Base-by-base conservation (phyloP, 164 flowering plant species). In the Chloranthus sessilifolius region DNA sequence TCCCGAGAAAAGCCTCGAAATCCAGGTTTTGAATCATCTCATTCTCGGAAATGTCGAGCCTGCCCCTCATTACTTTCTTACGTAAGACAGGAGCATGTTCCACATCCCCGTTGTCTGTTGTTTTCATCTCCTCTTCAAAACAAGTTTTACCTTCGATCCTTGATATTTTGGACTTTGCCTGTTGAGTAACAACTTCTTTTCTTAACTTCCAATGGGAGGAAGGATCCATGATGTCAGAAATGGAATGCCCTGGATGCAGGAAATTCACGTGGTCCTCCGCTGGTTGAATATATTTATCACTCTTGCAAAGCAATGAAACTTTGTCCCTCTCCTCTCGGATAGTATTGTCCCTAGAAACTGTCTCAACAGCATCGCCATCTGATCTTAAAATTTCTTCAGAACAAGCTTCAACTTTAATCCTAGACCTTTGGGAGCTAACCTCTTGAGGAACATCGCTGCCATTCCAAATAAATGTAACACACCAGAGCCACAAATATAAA, bases 401-500 rank as follows among this genome's bases (percentile, higher is more conserved):
- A 41, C 37, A 37, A 7, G 1, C 33, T 38, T 63, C 37, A 39
- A 41, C 47, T 28, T 47, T 23, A n/a, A 19, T 52, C 27, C 50
- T 48, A 24, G 52, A 20, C 31, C 33, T 38, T 56, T 34, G 60
- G 22, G 48, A 24, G 52, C 52, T 43, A 17, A 23, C 26, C 44
- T 47, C 65, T 29, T 43, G 49, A 14, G 59, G 33, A 59, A 42
- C 44, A 21, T 52, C 45, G 26, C 74, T 68, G 71, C 48, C 60
- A 29, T 52, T 11, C 10, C 42, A 61, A 15, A 21, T 11, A 60
- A 9, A 51, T 1, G 21, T 20, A 14, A 35, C 23, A 31, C 28
- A 49, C 3, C 22, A 46, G n/a, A n/a, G n/a, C n/a, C 26, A n/a
- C n/a, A n/a, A n/a, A n/a, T n/a, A n/a, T n/a, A n/a, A n/a, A n/a